Base-by-base conservation (phyloP, 768 basidiomycete genomes). In the Antrodiella citrinella region DNA sequence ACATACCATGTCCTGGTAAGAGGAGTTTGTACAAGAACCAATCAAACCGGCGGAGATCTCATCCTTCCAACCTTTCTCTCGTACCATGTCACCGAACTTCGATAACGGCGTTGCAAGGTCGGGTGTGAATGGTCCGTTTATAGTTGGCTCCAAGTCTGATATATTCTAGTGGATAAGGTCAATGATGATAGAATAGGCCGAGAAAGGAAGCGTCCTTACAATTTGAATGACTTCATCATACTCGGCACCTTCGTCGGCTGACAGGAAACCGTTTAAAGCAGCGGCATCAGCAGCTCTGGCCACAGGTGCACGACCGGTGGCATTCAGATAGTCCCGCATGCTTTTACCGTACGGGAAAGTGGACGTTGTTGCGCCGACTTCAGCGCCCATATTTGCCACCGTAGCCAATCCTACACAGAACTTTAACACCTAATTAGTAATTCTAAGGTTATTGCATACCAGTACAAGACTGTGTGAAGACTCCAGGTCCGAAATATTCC, bases 301-400 rank as follows among this genome's bases (percentile, higher is more conserved):
- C 21, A 95, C 91, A 25, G 86, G 80, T 38, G 77, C 81, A 50
- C 96, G 83, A 45, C 91, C 85, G 7, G 96, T 99, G 18, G 93
- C 93, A 55, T 79, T 73, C 24, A 99, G 80, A 68, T 98, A 99
- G 26, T 80, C 74, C 25, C 82, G 77, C 95, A 98, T 98, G 60
- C 81, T 81, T 15, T 78, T 68, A 13, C 91, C 92, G 69, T 98
- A 99, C 3, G 95, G 94, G 77, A 99, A 99, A 4, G 88, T 91
- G 1, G 94, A 95, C 0, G 96, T 98, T 1, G 96, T 99, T n/a
- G 96, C 96, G 35, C 96, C 96, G n/a, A 98, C 94, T 72, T 99
- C 96, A 11, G 96, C 96, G 46, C 96, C 96, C 96, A 98, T 99
- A 68, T 99, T 98, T 41, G 91, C 87, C 49, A 99, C 87, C 1